Percentiles rank a stretch among this genome's conserved stretches.
Conservation (phyloP, 306 rosid species). For the Begonia masoniana region DNA sequence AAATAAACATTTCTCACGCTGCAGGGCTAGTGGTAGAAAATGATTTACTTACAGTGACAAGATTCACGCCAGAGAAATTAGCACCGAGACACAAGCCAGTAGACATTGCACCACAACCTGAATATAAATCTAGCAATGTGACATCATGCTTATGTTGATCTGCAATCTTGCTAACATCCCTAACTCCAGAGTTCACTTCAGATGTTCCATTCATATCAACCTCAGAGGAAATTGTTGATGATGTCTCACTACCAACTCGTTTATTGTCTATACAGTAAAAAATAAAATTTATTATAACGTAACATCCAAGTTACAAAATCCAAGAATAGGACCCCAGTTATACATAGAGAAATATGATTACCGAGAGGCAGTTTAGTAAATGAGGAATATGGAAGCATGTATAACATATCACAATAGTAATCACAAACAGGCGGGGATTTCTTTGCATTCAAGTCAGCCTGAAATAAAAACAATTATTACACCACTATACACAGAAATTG, state of each 20-base stretch:
- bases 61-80: slow-evolving; percentile 33
- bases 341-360: background rate
- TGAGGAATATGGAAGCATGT: slow-evolving; percentile 41
- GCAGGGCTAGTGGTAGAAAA: too few species aligned
- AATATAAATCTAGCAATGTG: slow-evolving; percentile 47
- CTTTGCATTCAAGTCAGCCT: slow-evolving; percentile 29
- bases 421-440: slow-evolving; percentile 24
- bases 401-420: slow-evolving; percentile 41
- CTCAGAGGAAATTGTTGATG: slow-evolving; percentile 62
- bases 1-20: too few species aligned
- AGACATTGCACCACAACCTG: slow-evolving; percentile 94
- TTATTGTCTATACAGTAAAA: slow-evolving; percentile 19
- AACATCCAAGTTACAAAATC: background rate
- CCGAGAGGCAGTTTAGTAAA: slow-evolving; percentile 47
- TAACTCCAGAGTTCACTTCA: slow-evolving; percentile 19
- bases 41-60: slow-evolving; percentile 48
- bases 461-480: background rate
- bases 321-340: background rate
- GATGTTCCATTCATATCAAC: slow-evolving; percentile 16
- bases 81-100: slow-evolving; percentile 81
- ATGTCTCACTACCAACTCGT: slow-evolving; percentile 30
- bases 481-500: background rate
- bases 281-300: background rate
- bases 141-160: slow-evolving; percentile 21
- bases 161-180: slow-evolving; percentile 2